A percentile compares a stretch with the other conserved stretches of the same genome.
Evolutionary conservation across 495 filamentous ascomycete species (phyloP).

Genomic region (Aspergillus cristatus): DNA sequence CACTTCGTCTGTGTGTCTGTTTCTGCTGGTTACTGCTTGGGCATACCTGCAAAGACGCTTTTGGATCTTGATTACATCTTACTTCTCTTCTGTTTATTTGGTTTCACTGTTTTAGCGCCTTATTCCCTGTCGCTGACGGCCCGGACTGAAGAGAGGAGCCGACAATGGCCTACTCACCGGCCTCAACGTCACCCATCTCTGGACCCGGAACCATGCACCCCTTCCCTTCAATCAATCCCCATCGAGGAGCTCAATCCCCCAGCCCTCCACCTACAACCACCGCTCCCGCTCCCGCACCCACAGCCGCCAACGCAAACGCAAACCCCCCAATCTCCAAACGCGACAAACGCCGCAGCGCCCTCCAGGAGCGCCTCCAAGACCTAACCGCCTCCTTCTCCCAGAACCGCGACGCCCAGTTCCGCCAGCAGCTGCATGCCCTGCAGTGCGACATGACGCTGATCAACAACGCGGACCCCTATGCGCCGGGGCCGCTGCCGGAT

Average conservation of each 20-base stretch:
- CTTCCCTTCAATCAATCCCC: too few relatives aligned
- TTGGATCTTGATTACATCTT: too few relatives aligned
- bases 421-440: slow-evolving; percentile 77
- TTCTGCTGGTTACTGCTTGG: too few relatives aligned
- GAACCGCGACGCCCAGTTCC: slow-evolving; percentile 75
- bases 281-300: slow-evolving; percentile 24
- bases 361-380: slow-evolving; percentile 64
- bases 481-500: slow-evolving; percentile 61
- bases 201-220: slow-evolving; percentile 8
- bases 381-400: slow-evolving; percentile 67
- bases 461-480: slow-evolving; percentile 70
- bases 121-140: too few relatives aligned
- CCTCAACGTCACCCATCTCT: slow-evolving; percentile 23
- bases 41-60: too few relatives aligned
- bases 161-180: slow-evolving; percentile 30
- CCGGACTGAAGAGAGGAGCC: too few relatives aligned
- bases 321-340: slow-evolving; percentile 58
- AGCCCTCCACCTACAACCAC: slow-evolving; percentile 15
- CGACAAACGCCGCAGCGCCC: slow-evolving; percentile 74
- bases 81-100: too few relatives aligned
- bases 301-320: slow-evolving; percentile 28
- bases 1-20: slow-evolving; percentile 4
- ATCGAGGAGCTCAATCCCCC: too few relatives aligned
- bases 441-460: slow-evolving; percentile 87
- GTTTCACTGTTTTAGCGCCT: too few relatives aligned